These are phyloP conservation scores for Talinum fruticosum DNA, from an alignment of 148 eudicot species.

Conservation along the genomic window DNA sequence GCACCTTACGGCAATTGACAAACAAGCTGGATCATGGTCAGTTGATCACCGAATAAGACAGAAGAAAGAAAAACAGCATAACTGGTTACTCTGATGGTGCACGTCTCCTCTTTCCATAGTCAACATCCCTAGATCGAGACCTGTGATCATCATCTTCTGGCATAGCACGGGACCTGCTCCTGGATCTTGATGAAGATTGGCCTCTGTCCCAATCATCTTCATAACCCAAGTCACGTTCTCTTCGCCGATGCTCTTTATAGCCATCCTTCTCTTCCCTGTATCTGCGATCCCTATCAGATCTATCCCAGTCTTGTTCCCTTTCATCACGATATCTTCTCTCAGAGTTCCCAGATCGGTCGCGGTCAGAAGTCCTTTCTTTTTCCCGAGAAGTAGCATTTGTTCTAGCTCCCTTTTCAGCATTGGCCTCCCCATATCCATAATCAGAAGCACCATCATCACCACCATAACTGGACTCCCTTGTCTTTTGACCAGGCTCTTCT, in stretches of 20 bases:
- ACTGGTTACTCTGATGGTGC: conserved; percentile 52
- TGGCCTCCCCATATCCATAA: conserved; percentile 71
- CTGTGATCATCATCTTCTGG: conserved; percentile 73
- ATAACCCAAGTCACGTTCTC: conserved; percentile 54
- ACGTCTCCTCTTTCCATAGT: conserved; percentile 90
- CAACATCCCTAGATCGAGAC: conserved; percentile 74
- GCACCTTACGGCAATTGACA: conserved; percentile 14
- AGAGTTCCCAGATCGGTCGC: conserved; percentile 65
- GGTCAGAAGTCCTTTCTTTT: conserved; percentile 69
- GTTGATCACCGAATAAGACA: background rate
- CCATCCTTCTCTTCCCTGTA: conserved; percentile 74
- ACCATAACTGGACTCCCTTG: conserved; percentile 79
- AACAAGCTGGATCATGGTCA: background rate
- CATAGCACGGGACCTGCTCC: conserved; percentile 70
- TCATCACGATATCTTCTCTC: conserved; percentile 79
- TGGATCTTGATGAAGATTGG: conserved; percentile 69
- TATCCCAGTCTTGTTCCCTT: conserved; percentile 65
- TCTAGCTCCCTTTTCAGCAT: conserved; percentile 57
- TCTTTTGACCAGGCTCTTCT: conserved; percentile 66
- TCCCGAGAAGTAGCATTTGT: conserved; percentile 62
- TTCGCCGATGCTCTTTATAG: conserved; percentile 59
- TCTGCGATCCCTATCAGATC: conserved; percentile 60
- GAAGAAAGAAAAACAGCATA: conserved; percentile 13
- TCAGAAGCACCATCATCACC: conserved; percentile 90
- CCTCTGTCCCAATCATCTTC: conserved; percentile 87